Evolutionary conservation across 2,329 filamentous ascomycete species (phyloP).

Genomic region (Triangularia verruculosa): DNA sequence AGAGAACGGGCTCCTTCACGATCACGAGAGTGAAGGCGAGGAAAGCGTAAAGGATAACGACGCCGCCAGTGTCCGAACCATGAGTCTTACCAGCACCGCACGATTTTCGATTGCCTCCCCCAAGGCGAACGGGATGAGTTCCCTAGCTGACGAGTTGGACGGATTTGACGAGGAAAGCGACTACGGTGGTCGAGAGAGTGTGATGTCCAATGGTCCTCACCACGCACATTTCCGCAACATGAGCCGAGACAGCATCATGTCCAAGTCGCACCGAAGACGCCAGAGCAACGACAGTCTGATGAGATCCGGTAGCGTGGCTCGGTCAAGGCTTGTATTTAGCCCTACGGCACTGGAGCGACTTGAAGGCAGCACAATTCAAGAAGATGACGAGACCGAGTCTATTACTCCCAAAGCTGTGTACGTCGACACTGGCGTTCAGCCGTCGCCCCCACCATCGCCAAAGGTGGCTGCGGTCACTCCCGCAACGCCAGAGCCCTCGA

Average conservation of each 20-base stretch:
- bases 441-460: slow-evolving; percentile 77
- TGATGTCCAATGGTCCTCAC: slow-evolving; percentile 50
- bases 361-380: slow-evolving; percentile 50
- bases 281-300: slow-evolving; percentile 58
- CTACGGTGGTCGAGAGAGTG: slow-evolving; percentile 65
- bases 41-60: slow-evolving; percentile 65
- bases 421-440: slow-evolving; percentile 75
- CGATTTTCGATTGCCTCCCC: slow-evolving; percentile 68
- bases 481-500: slow-evolving; percentile 42
- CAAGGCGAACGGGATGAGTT: slow-evolving; percentile 63
- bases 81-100: slow-evolving; percentile 69
- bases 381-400: slow-evolving; percentile 43
- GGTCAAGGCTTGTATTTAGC: slow-evolving; percentile 53
- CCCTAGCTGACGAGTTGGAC: slow-evolving; percentile 87
- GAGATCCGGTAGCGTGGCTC: slow-evolving; percentile 52
- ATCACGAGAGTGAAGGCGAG: slow-evolving; percentile 57
- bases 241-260: slow-evolving; percentile 56
- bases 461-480: slow-evolving; percentile 42
- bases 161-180: slow-evolving; percentile 72
- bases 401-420: slow-evolving; percentile 51
- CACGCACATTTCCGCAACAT: slow-evolving; percentile 48
- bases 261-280: slow-evolving; percentile 51
- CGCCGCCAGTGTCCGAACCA: slow-evolving; percentile 67
- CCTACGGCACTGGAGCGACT: slow-evolving; percentile 54
- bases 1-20: slow-evolving; percentile 20